A percentile compares a stretch with the other conserved stretches of the same genome.
These are phyloP conservation scores for Candida xiaguanensis DNA, from an alignment of 805 yeast species.

Conservation along the genomic window DNA sequence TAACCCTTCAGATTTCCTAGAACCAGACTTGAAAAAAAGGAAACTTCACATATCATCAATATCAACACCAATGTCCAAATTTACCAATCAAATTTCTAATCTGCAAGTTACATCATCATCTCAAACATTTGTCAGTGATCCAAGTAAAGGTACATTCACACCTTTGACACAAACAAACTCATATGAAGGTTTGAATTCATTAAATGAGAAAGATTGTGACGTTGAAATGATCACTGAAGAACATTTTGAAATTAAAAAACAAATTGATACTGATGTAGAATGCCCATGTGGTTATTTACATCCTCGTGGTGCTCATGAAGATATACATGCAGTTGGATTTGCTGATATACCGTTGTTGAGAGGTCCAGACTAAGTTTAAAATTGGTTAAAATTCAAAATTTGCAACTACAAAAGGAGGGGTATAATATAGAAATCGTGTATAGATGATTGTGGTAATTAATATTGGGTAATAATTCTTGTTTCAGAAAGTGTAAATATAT, in stretches of 20 bases:
- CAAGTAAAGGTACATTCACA: too few species aligned
- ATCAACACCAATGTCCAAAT: not conserved
- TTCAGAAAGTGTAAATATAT: too few species aligned
- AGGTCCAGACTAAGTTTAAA: slow-evolving; percentile 21
- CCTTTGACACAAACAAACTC: slow-evolving; percentile 10
- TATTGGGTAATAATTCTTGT: too few species aligned
- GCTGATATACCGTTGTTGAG: slow-evolving; percentile 18
- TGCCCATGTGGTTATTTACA: slow-evolving; percentile 31
- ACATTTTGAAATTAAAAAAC: not conserved
- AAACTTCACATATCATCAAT: not conserved
- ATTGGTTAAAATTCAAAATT: not conserved
- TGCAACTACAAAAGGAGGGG: not conserved
- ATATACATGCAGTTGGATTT: slow-evolving; percentile 22
- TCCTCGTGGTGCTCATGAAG: slow-evolving; percentile 24
- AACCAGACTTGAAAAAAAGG: not conserved
- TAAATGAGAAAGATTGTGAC: not conserved
- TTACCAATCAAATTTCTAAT: too few species aligned
- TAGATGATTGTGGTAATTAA: too few species aligned
- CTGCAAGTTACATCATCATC: too few species aligned
- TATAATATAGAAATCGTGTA: too few species aligned
- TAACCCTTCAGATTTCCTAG: not conserved
- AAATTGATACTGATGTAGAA: slow-evolving; percentile 1
- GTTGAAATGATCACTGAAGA: not conserved
- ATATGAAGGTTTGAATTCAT: slow-evolving; percentile 1
- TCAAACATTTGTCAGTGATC: too few species aligned